Percentiles rank a stretch among this genome's conserved stretches.
These are phyloP conservation scores for Phytophthora crassamura DNA, from an alignment of 352 stramenopile genomes.

Conservation along the genomic window DNA sequence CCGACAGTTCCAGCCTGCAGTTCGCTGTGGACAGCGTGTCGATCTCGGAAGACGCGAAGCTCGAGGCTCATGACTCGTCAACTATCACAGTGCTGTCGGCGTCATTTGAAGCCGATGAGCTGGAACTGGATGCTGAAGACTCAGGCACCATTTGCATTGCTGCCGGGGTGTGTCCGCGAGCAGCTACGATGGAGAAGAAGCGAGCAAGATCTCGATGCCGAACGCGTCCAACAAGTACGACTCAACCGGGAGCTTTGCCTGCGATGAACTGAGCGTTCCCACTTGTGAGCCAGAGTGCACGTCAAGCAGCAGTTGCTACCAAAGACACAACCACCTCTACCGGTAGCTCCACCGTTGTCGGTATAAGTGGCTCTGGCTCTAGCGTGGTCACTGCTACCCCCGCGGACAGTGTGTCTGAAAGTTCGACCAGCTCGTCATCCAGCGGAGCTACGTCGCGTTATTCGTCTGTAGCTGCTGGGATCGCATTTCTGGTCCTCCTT, in stretches of 20 bases:
- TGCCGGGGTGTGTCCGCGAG: slow-evolving; percentile 1
- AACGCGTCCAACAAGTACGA: slow-evolving; percentile 20
- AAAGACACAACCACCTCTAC: no score
- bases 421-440: no score
- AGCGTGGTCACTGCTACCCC: no score
- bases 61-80: slow-evolving; percentile 3
- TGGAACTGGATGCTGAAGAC: slow-evolving; percentile 8
- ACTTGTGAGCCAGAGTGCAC: slow-evolving; percentile 1
- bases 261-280: slow-evolving; percentile 1
- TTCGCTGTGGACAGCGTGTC: slow-evolving; percentile 3
- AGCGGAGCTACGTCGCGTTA: no score
- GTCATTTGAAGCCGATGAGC: slow-evolving; percentile 7
- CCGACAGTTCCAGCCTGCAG: slow-evolving; percentile 7
- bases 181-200: slow-evolving; percentile 3
- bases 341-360: no score
- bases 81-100: slow-evolving; percentile 6
- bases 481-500: no score
- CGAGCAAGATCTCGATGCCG: slow-evolving; percentile 20
- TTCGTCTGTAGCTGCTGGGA: no score
- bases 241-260: slow-evolving; percentile 8
- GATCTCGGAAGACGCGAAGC: slow-evolving; percentile 10
- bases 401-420: no score
- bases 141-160: slow-evolving; percentile 10
- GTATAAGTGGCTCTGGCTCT: no score
- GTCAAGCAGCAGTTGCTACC: not conserved